Evolutionary conservation across 257 asterid genomes (phyloP), one percentile per base, ranked within the genome.

Genomic region (Galeopsis tetrahit): DNA sequence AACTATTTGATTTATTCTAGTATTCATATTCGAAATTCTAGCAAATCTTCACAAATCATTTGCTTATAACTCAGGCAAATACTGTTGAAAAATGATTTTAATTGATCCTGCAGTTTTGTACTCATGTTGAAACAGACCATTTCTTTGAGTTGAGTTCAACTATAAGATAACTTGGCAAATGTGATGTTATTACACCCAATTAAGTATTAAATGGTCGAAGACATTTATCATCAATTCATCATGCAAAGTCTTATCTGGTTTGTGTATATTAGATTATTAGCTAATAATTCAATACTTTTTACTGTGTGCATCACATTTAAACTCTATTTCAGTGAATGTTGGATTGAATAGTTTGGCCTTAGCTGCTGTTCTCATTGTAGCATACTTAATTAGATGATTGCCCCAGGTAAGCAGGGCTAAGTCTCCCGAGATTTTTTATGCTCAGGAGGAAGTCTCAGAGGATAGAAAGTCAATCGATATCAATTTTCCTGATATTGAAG

Each of bases 381-480:
- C 10, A 6, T 44, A 48, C 42, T 63, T 48, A 28, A 56, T 70
- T 65, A 31, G 71, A 71, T 70, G 55, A 74, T 33, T 66, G 57
- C 6, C 68, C 75, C 82, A 90, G 99, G 97, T 87, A 51, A 86
- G 71, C 77, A 90, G 86, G 85, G 42, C 87, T 13, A 85, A 86
- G 84, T 73, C 96, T 78, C 80, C 90, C 0, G 80, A 84, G 68
- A 62, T 59, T 5, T 64, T 40, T 42, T 11, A n/a, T 52, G 82
- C 77, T 61, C 72, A 76, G 40, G 82, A 87, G 35, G 80, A 86
- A 73, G 76, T 63, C 42, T 34, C 82, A 4, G 86, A 85, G 46
- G 78, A 68, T 56, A 71, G 34, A 17, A 82, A 77, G 39, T 57
- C 72, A 44, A 38, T 67, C 43, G 88, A 86, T 66, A 81, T 53